Evolutionary conservation across 306 rosid species (phyloP), one percentile per base, ranked within the genome.

Genomic region (Gastrolobium villosum): DNA sequence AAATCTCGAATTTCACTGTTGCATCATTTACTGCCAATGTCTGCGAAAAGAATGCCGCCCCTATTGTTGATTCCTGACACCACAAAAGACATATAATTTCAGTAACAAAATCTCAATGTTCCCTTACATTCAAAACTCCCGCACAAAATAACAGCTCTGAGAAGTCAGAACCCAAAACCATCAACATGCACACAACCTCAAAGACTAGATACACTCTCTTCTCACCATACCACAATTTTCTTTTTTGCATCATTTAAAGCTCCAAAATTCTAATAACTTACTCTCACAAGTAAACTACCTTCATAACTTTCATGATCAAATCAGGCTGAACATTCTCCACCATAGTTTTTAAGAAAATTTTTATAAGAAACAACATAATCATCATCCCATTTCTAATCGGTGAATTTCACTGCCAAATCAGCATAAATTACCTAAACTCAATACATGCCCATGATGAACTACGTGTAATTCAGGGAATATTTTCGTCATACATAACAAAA

Each of bases 41-140:
- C 82, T 88, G 91, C 0, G 91, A 88, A 82, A 88, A 88, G 84
- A 88, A 88, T 0, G 91, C 91, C 3, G 91, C 91, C 13, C 91
- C 91, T 70, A 88, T 85, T 6, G 91, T 88, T 78, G 91, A 88
- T 83, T 88, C 91, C 91, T 88, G 78, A 15, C 31, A 68, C 50
- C 70, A 76, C 59, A 79, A 54, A 63, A 72, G 13, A 65, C 56
- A 68, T 26, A 85, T n/a, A 45, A 77, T 52, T 20, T 69, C 82
- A 80, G 57, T 34, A 74, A 44, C 48, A 65, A 5, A 74, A 65
- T 32, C 73, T 4, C 44, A 55, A 69, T 43, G 2, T 31, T 13
- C 41, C 71, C 36, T 3, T 30, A 4, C 13, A 11, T 65, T 37
- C 30, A 55, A 57, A 41, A 13, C 77, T 28, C 62, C 34, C 37